Evolutionary conservation across 2,329 filamentous ascomycete species (phyloP).

Genomic region (Pseudopyricularia cyperi): DNA sequence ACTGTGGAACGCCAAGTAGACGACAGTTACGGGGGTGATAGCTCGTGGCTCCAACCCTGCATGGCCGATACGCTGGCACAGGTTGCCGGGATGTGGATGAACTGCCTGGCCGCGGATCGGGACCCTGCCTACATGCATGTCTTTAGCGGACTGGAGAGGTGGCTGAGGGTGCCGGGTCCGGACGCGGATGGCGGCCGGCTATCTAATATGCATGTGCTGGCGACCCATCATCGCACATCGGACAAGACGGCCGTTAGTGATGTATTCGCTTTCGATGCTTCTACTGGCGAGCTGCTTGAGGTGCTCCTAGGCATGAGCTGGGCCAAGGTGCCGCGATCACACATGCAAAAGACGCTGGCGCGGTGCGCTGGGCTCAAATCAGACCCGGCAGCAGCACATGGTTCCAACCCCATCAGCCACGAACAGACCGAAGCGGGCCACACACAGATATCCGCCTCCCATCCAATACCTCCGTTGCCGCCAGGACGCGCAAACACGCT

Average conservation of each 20-base stretch:
- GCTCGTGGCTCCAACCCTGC: constrained; percentile 13
- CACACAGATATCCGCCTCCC: not conserved
- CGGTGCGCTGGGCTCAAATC: not conserved
- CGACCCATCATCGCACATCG: constrained; percentile 10
- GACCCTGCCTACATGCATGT: constrained; percentile 17
- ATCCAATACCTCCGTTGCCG: not conserved
- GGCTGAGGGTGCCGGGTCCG: constrained; percentile 15
- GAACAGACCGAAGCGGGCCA: not conserved
- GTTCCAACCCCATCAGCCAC: not conserved
- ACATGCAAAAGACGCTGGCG: not conserved
- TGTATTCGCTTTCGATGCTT: constrained; percentile 20
- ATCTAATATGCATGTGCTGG: constrained; percentile 13
- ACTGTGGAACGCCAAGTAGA: not conserved
- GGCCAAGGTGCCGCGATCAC: not conserved
- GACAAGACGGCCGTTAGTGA: constrained; percentile 17
- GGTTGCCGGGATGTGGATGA: constrained; percentile 21
- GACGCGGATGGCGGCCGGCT: not conserved
- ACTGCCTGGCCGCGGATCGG: constrained; percentile 18
- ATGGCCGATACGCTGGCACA: constrained; percentile 21
- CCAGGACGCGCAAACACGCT: not conserved
- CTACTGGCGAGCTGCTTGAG: constrained; percentile 15
- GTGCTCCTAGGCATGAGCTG: constrained; percentile 20
- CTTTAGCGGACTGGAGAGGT: constrained; percentile 15
- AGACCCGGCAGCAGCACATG: not conserved
- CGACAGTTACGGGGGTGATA: constrained; percentile 11